A percentile compares a stretch with the other conserved stretches of the same genome.
phyloP scores from a whole-genome alignment of 768 basidiomycete species.

The Infundibulicybe gibba region DNA sequence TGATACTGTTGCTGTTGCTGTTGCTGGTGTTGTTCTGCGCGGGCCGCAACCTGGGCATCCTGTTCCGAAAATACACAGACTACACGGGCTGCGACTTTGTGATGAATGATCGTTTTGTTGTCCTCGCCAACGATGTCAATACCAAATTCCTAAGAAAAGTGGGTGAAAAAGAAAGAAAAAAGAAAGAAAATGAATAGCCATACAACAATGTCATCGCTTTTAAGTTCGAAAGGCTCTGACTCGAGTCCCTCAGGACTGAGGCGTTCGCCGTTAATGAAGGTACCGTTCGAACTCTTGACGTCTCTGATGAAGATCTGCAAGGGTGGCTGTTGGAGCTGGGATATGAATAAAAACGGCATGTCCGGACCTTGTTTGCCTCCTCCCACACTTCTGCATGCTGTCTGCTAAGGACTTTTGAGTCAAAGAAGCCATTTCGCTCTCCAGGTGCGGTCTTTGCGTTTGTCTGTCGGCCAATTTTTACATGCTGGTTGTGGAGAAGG shows the following conservation, averaged over 20 bases:
- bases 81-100: slow-evolving; percentile 96
- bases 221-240: slow-evolving; percentile 90
- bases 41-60: slow-evolving; percentile 73
- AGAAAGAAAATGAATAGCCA: slow-evolving; percentile 21
- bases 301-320: slow-evolving; percentile 94
- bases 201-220: slow-evolving; percentile 95
- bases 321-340: slow-evolving; percentile 7
- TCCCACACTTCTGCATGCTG: slow-evolving; percentile 99
- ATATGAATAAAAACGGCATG: not conserved
- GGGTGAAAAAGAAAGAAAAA: slow-evolving; percentile 6
- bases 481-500: slow-evolving; percentile 62
- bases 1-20: slow-evolving; percentile 37
- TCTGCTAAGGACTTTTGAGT: slow-evolving; percentile 89
- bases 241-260: slow-evolving; percentile 87
- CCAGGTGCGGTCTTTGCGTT: slow-evolving; percentile 92
- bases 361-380: slow-evolving; percentile 75
- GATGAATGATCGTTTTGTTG: slow-evolving; percentile 96
- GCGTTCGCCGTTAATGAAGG: slow-evolving; percentile 95
- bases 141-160: slow-evolving; percentile 79
- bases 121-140: slow-evolving; percentile 99
- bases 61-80: slow-evolving; percentile 85
- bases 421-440: slow-evolving; percentile 95
- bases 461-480: slow-evolving; percentile 94
- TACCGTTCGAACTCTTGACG: slow-evolving; percentile 96
- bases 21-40: slow-evolving; percentile 64